A percentile compares a stretch with the other conserved stretches of the same genome.
Evolutionary conservation across 352 stramenopile genomes (phyloP).

Genomic region (Aphanomyces cochlioides): DNA sequence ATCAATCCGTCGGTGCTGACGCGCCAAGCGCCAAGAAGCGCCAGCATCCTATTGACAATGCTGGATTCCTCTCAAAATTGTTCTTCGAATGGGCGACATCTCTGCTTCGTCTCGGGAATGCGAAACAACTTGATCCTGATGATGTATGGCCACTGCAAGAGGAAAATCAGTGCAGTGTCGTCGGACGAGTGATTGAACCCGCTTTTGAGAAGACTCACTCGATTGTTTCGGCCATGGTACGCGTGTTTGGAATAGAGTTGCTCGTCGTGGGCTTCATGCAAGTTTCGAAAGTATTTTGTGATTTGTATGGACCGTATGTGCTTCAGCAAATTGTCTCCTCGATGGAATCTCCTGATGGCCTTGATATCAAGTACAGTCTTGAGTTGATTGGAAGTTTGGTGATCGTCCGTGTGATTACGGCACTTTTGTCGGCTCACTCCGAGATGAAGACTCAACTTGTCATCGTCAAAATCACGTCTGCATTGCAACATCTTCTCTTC

Average conservation of each 20-base stretch:
- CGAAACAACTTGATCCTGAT: slow-evolving; percentile 31
- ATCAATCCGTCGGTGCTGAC: too few species aligned
- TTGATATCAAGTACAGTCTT: not conserved
- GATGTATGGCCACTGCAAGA: slow-evolving; percentile 52
- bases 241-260: not conserved
- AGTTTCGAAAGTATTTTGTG: not conserved
- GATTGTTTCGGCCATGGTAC: not conserved
- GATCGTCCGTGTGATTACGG: slow-evolving; percentile 3
- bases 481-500: slow-evolving; percentile 23
- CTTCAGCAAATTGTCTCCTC: slow-evolving; percentile 1
- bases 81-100: slow-evolving; percentile 41
- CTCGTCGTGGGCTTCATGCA: not conserved
- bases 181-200: not conserved
- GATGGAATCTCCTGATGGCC: not conserved
- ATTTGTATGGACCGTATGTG: slow-evolving; percentile 4
- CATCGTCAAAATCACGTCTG: slow-evolving; percentile 11
- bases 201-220: not conserved
- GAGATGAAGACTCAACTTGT: slow-evolving; percentile 3
- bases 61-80: slow-evolving; percentile 34
- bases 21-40: slow-evolving; percentile 20
- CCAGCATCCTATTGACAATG: not conserved
- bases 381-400: not conserved
- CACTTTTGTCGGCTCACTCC: not conserved
- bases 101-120: slow-evolving; percentile 35
- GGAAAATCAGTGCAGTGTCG: slow-evolving; percentile 41